Percentiles rank a stretch among this genome's conserved stretches.
phyloP scores from a whole-genome alignment of 2,329 filamentous ascomycete species.

The Verticillium albo-atrum region DNA sequence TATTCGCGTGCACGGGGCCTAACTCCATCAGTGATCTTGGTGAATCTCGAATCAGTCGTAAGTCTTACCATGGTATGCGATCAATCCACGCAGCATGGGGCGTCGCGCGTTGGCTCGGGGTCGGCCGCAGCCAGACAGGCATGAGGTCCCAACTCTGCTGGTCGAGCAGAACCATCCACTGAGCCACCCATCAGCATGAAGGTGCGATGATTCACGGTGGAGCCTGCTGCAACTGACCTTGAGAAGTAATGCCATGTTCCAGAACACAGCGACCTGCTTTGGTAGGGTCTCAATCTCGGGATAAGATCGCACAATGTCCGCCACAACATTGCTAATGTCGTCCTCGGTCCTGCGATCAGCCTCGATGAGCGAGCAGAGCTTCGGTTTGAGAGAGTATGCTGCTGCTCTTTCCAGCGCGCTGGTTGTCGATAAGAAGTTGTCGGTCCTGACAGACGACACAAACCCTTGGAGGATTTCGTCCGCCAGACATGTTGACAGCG shows the following conservation, averaged over 20 bases:
- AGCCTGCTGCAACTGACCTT: slow-evolving; percentile 15
- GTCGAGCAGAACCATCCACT: slow-evolving; percentile 25
- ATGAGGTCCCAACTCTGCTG: slow-evolving; percentile 22
- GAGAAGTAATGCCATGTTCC: slow-evolving; percentile 20
- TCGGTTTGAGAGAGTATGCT: slow-evolving; percentile 16
- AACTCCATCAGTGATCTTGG: background rate
- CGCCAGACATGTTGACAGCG: slow-evolving; percentile 17
- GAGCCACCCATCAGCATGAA: background rate
- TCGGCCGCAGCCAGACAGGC: slow-evolving; percentile 23
- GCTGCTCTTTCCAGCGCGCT: slow-evolving; percentile 7
- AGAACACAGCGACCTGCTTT: slow-evolving; percentile 25
- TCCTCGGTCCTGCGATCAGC: slow-evolving; percentile 17
- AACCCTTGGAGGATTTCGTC: slow-evolving; percentile 24
- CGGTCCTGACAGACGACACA: slow-evolving; percentile 14
- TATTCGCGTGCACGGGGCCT: slow-evolving; percentile 24
- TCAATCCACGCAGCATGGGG: slow-evolving; percentile 25
- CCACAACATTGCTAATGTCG: slow-evolving; percentile 25
- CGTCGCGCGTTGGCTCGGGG: slow-evolving; percentile 17
- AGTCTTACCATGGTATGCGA: slow-evolving; percentile 21
- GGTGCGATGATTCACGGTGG: background rate
- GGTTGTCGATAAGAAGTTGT: slow-evolving; percentile 6
- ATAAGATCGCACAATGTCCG: slow-evolving; percentile 23
- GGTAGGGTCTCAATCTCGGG: slow-evolving; percentile 23
- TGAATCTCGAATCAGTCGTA: too few relatives aligned
- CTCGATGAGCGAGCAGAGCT: slow-evolving; percentile 19